Base-by-base conservation (phyloP, 176 grass and related monocot genomes). In the Hyparrhenia diplandra region DNA sequence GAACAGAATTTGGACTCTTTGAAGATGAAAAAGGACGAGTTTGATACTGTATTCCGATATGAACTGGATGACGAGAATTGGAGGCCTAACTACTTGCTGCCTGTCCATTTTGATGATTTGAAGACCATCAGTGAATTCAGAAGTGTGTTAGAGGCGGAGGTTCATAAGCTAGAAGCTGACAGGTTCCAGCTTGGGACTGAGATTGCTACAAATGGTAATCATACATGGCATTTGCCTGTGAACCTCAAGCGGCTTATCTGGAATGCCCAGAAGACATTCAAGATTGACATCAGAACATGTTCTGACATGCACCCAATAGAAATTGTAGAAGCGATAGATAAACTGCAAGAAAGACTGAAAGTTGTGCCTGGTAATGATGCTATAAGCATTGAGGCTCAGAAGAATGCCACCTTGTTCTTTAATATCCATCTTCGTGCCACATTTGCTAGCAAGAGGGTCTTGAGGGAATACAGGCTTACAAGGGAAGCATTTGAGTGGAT, bases 231-330 rank as follows among this genome's bases (percentile, higher is more conserved):
- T 80, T 82, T 93, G 95, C 92, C 95, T 84, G 95, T 98, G 45
- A 98, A 98, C 77, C 88, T 98, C 54, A 98, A 95, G 74, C 82
- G 92, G 51, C 88, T 98, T 70, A 98, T 98, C 76, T 93, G 90
- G 92, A 98, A 98, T 92, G 92, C 92, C 29, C 95, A 98, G 68
- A 95, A 98, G 84, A 98, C 90, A 61, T 98, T 98, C 74, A 95
- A 95, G 72, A 88, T 98, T 87, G 95, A 98, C 74, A 85, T 93
- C 70, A 91, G 95, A 80, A 73, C 86, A 41, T 83, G 90, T 82
- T 98, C 92, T 67, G 95, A 91, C 76, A 98, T 98, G 95, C 95
- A 95, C 69, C 95, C 95, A 20, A 95, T 98, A 84, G 92, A 98
- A 85, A 98, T 98, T 93, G 92, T 98, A 45, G 95, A 98, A 78